Base-by-base conservation (phyloP, 148 eudicot genomes). In the Mesembryanthemum crystallinum region DNA sequence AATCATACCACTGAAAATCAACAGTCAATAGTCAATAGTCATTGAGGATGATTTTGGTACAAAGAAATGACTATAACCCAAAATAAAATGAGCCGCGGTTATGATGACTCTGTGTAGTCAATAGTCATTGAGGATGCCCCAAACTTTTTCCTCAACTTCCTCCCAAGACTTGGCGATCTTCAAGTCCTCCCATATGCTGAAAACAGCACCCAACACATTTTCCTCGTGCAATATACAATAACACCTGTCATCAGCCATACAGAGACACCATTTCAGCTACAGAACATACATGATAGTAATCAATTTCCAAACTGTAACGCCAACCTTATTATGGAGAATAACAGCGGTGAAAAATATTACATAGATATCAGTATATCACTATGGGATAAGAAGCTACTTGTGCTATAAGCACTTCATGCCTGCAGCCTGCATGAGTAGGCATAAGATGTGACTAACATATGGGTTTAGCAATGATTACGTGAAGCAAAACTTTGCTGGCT, bases 171-270 rank as follows among this genome's bases (percentile, higher is more conserved):
- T 85, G 14, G 93, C 92, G 25, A 27, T 77, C 72, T 84, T 85
- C 76, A 90, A 71, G 64, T 90, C 97, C 69, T 85, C 92, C 91
- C 93, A 86, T 60, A 85, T 66, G 77, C 97, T 76, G 77, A 94
- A 94, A 35, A 91, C 82, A 51, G 98, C 97, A 75, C 95, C 95
- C 76, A 94, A 63, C 14, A 94, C 78, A 61, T 94, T 90, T n/a
- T 94, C 98, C 58, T 91, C 86, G 35, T 94, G 94, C 82, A 94
- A 76, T 42, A 94, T 94, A 82, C 97, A 94, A 64, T 91, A 88
- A 72, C 97, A 94, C 97, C 98, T 94, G 87, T 24, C 25, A 72
- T 65, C 51, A 54, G 63, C 64, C 52, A 72, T 73, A 9, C 76
- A 55, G 28, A 77, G 27, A 8, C 47, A 39, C 13, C 3, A 6